Percentiles rank a stretch among this genome's conserved stretches.
Evolutionary conservation across 805 yeast genomes (phyloP).

Genomic region (Candida qinlingensis): DNA sequence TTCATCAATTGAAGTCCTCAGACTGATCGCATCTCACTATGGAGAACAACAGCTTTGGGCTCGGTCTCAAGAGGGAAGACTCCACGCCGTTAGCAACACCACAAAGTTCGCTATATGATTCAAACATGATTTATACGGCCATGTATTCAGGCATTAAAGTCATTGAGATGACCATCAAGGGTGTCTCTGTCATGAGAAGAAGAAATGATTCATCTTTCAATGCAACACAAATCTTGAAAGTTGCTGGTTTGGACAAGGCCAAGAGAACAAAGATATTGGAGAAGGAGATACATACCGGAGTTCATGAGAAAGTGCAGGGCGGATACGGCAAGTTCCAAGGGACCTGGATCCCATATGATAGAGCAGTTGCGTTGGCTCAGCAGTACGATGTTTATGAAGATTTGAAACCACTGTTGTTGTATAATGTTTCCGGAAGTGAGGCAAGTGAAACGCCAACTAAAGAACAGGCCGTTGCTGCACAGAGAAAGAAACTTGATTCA

Average conservation of each 20-base stretch:
- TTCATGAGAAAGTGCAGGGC: constrained; percentile 76
- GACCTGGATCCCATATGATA: constrained; percentile 74
- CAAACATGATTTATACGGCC: constrained; percentile 57
- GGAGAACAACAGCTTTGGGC: neutral
- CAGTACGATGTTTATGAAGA: constrained; percentile 56
- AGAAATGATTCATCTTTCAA: constrained; percentile 76
- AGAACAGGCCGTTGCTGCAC: constrained; percentile 39
- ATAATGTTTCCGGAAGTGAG: constrained; percentile 33
- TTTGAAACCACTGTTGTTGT: constrained; percentile 57
- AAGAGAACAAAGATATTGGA: constrained; percentile 71
- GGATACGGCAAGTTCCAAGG: constrained; percentile 85
- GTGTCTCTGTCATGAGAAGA: constrained; percentile 72
- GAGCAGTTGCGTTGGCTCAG: constrained; percentile 54
- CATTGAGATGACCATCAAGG: constrained; percentile 65
- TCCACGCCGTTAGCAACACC: constrained; percentile 4
- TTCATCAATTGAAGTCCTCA: too few relatives aligned
- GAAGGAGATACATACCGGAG: constrained; percentile 62
- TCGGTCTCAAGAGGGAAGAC: constrained; percentile 6
- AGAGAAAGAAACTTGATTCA: constrained; percentile 21
- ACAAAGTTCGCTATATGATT: constrained; percentile 6
- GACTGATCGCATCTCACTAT: neutral
- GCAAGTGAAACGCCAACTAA: constrained; percentile 41
- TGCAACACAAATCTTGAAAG: constrained; percentile 74
- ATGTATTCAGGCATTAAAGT: constrained; percentile 79
- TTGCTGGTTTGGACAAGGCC: constrained; percentile 74